These are phyloP conservation scores for Onygenales sp. DNA, from an alignment of 2,329 filamentous ascomycete genomes.

Conservation along the genomic window DNA sequence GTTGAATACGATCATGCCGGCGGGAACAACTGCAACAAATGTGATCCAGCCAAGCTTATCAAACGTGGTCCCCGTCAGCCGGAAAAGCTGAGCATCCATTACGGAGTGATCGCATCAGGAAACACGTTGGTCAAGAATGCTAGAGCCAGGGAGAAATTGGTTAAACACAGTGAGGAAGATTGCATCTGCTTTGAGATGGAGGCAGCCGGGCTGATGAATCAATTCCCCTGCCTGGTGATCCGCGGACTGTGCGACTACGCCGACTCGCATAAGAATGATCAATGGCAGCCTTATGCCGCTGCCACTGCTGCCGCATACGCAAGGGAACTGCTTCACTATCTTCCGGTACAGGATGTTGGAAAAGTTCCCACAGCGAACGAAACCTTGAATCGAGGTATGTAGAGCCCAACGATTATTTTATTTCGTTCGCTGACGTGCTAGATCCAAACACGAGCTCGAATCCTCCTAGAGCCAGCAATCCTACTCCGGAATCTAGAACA, in stretches of 20 bases:
- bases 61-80: slow-evolving; percentile 6
- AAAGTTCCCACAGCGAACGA: neutral
- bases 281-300: slow-evolving; percentile 18
- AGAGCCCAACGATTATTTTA: neutral
- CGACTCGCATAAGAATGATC: slow-evolving; percentile 13
- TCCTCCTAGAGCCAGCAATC: neutral
- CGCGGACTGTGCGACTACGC: slow-evolving; percentile 13
- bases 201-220: slow-evolving; percentile 1
- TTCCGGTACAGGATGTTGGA: neutral
- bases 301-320: neutral
- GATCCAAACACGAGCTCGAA: neutral
- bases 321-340: neutral
- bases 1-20: slow-evolving; percentile 1
- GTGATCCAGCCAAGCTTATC: slow-evolving; percentile 11
- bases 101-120: slow-evolving; percentile 20
- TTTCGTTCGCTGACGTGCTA: neutral
- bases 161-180: slow-evolving; percentile 3
- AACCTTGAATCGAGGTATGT: neutral
- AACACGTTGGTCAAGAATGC: slow-evolving; percentile 17
- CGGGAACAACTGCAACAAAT: slow-evolving; percentile 8
- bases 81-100: slow-evolving; percentile 11
- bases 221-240: slow-evolving; percentile 8
- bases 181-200: slow-evolving; percentile 20
- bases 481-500: neutral
- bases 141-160: slow-evolving; percentile 10